Evolutionary conservation across 495 filamentous ascomycete genomes (phyloP).

Genomic region (Tetracladium setigerum): DNA sequence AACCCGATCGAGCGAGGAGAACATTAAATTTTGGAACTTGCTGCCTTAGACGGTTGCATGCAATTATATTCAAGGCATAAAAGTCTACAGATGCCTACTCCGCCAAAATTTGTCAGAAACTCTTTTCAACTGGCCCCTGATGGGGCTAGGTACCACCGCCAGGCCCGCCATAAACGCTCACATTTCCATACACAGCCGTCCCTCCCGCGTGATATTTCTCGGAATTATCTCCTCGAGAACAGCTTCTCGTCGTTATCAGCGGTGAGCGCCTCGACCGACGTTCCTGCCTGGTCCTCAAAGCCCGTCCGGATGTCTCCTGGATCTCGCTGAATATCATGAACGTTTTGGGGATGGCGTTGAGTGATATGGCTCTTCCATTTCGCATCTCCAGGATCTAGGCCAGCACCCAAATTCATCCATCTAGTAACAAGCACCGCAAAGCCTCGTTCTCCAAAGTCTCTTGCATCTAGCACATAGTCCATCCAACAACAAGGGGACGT

Average conservation of each 20-base stretch:
- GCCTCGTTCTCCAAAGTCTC: constrained; percentile 14
- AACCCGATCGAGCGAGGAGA: too few relatives aligned
- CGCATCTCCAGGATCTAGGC: constrained; percentile 10
- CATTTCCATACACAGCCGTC: too few relatives aligned
- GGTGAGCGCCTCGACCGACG: constrained; percentile 13
- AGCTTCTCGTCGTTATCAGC: constrained; percentile 15
- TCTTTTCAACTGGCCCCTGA: too few relatives aligned
- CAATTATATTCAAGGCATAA: too few relatives aligned
- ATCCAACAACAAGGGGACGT: constrained; percentile 12
- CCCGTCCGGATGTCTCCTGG: constrained; percentile 10
- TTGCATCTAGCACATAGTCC: constrained; percentile 12
- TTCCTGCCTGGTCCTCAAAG: constrained; percentile 13
- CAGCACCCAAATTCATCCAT: constrained; percentile 11
- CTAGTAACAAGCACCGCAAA: constrained; percentile 6
- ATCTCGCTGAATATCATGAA: constrained; percentile 2
- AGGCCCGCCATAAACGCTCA: too few relatives aligned
- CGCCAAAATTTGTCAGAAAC: too few relatives aligned
- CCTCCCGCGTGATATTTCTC: too few relatives aligned
- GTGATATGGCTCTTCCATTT: constrained; percentile 8
- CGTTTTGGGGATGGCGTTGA: neutral
- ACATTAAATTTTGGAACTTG: too few relatives aligned
- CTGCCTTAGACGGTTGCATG: too few relatives aligned
- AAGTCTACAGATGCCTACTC: too few relatives aligned
- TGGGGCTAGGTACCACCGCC: too few relatives aligned
- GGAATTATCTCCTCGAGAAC: constrained; percentile 14